Conservation (phyloP, 257 asterid genomes). For the Paraleonurus japonicus region DNA sequence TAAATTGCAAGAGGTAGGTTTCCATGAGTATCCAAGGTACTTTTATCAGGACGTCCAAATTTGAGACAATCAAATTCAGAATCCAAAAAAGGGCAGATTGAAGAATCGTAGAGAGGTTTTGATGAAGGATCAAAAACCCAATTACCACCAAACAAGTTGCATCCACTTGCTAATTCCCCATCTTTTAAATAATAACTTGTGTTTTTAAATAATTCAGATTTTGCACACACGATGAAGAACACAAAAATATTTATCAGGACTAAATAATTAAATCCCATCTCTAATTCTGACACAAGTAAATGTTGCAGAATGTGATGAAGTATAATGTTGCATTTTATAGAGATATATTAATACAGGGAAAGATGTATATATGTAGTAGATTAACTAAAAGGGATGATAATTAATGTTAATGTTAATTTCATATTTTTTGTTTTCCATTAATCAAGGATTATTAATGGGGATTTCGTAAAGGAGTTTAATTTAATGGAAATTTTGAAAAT, state of each 20-base stretch:
- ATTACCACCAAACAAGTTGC: constrained; percentile 54
- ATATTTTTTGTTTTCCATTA: too few species aligned
- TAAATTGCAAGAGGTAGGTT: constrained; percentile 50
- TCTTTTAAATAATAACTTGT: constrained; percentile 4
- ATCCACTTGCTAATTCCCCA: constrained; percentile 19
- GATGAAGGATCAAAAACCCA: constrained; percentile 48
- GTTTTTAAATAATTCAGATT: constrained; percentile 23
- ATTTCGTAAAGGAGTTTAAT: too few species aligned
- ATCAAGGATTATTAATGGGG: too few species aligned
- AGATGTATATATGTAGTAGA: too few species aligned
- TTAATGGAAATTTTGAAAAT: too few species aligned
- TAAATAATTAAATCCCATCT: constrained; percentile 6
- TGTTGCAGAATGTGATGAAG: too few species aligned
- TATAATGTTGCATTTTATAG: too few species aligned
- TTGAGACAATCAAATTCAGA: constrained; percentile 55
- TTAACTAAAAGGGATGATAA: too few species aligned
- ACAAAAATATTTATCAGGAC: neutral
- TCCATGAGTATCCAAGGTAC: constrained; percentile 54
- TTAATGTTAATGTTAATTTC: too few species aligned
- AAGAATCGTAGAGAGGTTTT: constrained; percentile 43
- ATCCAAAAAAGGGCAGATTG: constrained; percentile 46
- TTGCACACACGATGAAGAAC: constrained; percentile 13
- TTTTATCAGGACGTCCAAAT: constrained; percentile 52
- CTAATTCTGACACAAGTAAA: too few species aligned
- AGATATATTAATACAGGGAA: too few species aligned